Evolutionary conservation across 257 asterid species (phyloP).

Genomic region (Solanum boliviense): DNA sequence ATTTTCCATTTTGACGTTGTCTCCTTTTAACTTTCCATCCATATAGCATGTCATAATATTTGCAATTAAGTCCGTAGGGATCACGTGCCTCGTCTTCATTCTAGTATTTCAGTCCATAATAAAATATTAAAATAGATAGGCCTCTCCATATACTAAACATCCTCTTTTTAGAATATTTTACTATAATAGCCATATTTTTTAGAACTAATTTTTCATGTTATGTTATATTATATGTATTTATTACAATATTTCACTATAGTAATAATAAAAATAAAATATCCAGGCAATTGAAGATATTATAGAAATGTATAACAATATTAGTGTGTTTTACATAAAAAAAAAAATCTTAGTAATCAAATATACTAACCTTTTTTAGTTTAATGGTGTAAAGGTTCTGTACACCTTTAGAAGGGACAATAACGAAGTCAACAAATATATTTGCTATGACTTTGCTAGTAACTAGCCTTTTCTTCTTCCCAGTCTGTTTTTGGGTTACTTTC

Average conservation of each 20-base stretch:
- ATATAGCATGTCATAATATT: not conserved
- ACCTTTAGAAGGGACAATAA: not conserved
- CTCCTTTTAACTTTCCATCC: not conserved
- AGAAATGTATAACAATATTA: not conserved
- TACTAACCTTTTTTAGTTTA: not conserved
- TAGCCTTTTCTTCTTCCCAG: not conserved
- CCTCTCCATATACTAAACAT: not conserved
- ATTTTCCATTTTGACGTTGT: not conserved
- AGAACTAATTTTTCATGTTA: not conserved
- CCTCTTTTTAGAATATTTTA: not conserved
- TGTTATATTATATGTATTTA: not conserved
- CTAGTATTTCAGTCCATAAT: not conserved
- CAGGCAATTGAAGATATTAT: not conserved
- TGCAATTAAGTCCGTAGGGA: not conserved
- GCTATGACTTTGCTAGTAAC: not conserved
- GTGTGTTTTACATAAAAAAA: not conserved
- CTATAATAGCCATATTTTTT: not conserved
- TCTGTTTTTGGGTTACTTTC: not conserved
- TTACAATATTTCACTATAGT: not conserved
- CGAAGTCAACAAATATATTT: not conserved
- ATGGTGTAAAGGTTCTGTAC: not conserved
- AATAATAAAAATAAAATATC: not conserved
- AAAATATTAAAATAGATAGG: not conserved
- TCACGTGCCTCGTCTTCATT: not conserved
- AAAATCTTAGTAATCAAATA: not conserved